Evolutionary conservation across 2,329 filamentous ascomycete species (phyloP).

Genomic region (Trichoderma hamatum): DNA sequence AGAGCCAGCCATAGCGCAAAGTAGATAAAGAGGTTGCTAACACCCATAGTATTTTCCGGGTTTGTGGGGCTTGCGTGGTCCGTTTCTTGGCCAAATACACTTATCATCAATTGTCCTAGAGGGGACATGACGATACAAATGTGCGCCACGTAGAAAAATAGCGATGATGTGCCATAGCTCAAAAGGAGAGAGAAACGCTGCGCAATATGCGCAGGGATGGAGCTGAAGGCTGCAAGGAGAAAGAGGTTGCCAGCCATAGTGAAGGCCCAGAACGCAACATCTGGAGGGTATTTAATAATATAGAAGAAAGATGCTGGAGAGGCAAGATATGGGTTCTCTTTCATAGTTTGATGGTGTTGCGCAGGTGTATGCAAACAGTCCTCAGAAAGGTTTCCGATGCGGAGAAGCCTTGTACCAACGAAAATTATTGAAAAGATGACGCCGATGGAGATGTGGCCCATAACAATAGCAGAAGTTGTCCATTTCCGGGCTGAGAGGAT

Average conservation of each 20-base stretch:
- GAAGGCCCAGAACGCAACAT: constrained; percentile 50
- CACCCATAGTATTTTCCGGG: constrained; percentile 35
- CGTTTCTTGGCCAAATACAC: constrained; percentile 42
- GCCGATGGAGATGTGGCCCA: constrained; percentile 37
- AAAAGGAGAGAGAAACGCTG: constrained; percentile 42
- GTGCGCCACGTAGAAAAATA: constrained; percentile 52
- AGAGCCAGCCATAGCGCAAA: constrained; percentile 42
- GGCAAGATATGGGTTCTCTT: constrained; percentile 46
- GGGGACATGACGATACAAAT: constrained; percentile 37
- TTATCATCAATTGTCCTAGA: constrained; percentile 34
- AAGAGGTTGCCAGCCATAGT: constrained; percentile 46
- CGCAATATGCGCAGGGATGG: constrained; percentile 39
- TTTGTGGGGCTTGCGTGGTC: constrained; percentile 35
- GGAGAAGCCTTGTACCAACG: constrained; percentile 45
- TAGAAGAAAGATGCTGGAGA: constrained; percentile 51
- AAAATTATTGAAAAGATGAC: constrained; percentile 44
- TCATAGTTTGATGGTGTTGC: constrained; percentile 36
- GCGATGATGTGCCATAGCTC: constrained; percentile 49
- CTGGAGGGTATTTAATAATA: constrained; percentile 51
- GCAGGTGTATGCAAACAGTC: constrained; percentile 47
- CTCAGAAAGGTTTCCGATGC: constrained; percentile 50
- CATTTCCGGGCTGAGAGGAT: constrained; percentile 41
- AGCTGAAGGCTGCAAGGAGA: constrained; percentile 43
- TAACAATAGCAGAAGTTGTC: constrained; percentile 33
- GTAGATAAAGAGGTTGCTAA: constrained; percentile 45